Evolutionary conservation across 139 green algal genomes (phyloP), one percentile per base, ranked within the genome.

Genomic region (Coelastrella sp.): DNA sequence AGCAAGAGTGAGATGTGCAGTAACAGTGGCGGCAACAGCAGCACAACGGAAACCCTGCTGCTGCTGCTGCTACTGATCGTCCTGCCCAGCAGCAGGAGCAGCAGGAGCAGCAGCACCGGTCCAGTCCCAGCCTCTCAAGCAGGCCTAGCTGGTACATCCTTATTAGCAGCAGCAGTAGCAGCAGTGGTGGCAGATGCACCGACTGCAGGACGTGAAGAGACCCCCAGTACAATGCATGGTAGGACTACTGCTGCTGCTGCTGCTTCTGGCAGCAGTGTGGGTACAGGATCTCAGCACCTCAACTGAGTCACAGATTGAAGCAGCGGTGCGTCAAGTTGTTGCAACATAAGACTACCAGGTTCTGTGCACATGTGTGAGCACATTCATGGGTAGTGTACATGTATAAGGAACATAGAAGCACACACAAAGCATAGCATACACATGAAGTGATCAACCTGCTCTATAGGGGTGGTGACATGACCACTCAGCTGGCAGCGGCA

Each of bases 381-480:
- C 27, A 19, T 79, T 79, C 72, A 41, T 43, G 2, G 72, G 72
- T 27, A 64, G 72, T 21, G 72, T 79, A 11, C 72, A 79, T 41
- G 27, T 79, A n/a, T n/a, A n/a, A n/a, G n/a, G n/a, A n/a, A n/a
- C n/a, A n/a, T n/a, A n/a, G n/a, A n/a, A n/a, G n/a, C n/a, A n/a
- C n/a, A n/a, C n/a, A n/a, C n/a, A n/a, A n/a, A n/a, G n/a, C n/a
- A n/a, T n/a, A n/a, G n/a, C n/a, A n/a, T n/a, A n/a, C n/a, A n/a
- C n/a, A n/a, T n/a, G n/a, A n/a, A 2, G 45, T 79, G 8, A 64
- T 79, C 27, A 41, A 51, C 15, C 72, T 35, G 72, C 45, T 64
- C 43, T 45, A 38, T 43, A 43, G 43, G 64, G 72, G 9, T 64
- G 43, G 17, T 63, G 64, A 43, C 64, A 21, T 48, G n/a, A 21